Percentiles rank a stretch among this genome's conserved stretches.
Conservation (phyloP, 768 basidiomycete genomes). For the Hygrocybe punicea region DNA sequence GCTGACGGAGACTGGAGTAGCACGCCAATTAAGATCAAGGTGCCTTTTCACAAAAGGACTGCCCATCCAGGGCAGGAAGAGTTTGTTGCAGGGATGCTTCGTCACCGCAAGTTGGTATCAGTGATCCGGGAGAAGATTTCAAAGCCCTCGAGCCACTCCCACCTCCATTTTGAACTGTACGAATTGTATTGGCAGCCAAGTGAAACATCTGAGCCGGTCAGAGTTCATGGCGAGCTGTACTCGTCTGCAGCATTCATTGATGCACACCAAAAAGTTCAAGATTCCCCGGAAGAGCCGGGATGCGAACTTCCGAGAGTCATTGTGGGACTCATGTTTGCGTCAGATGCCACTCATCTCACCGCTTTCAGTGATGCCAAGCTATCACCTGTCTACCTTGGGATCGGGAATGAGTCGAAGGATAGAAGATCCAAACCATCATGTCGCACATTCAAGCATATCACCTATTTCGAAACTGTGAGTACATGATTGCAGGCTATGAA, state of each 20-base stretch:
- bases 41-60: constrained; percentile 21
- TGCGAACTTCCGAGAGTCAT: constrained; percentile 10
- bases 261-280: constrained; percentile 7
- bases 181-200: constrained; percentile 15
- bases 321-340: constrained; percentile 29
- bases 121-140: constrained; percentile 13
- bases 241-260: constrained; percentile 12
- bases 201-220: neutral
- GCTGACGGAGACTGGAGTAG: neutral
- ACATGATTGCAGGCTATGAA: neutral
- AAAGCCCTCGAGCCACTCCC: neutral
- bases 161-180: constrained; percentile 19
- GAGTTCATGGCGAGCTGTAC: constrained; percentile 12
- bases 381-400: constrained; percentile 29
- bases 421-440: constrained; percentile 6
- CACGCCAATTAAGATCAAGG: neutral
- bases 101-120: constrained; percentile 14
- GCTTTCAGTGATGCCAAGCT: constrained; percentile 33
- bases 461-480: constrained; percentile 38
- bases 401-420: too few species aligned
- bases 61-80: constrained; percentile 13
- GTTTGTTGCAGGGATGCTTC: constrained; percentile 15
- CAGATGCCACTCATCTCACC: constrained; percentile 28
- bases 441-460: constrained; percentile 39
- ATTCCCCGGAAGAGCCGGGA: neutral